Conservation (phyloP, 768 basidiomycete species). For the Suillus alpinus region DNA sequence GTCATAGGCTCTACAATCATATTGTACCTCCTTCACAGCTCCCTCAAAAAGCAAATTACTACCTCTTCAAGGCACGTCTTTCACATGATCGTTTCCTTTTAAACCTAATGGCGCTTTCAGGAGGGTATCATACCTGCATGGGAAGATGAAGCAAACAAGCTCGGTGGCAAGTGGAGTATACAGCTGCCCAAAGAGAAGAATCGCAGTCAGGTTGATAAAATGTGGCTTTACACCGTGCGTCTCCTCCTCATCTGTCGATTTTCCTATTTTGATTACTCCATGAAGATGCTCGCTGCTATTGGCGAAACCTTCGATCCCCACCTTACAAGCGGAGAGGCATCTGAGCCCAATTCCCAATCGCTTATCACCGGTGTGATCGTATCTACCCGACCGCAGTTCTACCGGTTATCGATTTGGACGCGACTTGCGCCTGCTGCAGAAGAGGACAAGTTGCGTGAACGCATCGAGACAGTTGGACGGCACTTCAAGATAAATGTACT, state of each 20-base stretch:
- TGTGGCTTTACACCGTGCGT: constrained; percentile 96
- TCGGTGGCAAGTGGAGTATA: constrained; percentile 98
- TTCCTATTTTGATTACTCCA: constrained; percentile 2
- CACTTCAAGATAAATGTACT: constrained; percentile 93
- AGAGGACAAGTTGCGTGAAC: constrained; percentile 65
- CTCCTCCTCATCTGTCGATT: neutral
- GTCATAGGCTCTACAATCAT: constrained; percentile 84
- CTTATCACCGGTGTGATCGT: constrained; percentile 94
- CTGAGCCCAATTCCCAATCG: constrained; percentile 47
- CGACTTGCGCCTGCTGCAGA: constrained; percentile 66
- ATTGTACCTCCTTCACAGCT: constrained; percentile 93
- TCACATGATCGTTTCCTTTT: neutral
- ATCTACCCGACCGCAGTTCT: constrained; percentile 91
- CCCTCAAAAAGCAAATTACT: constrained; percentile 98
- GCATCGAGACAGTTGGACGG: constrained; percentile 79
- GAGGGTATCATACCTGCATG: constrained; percentile 96
- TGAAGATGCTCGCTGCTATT: constrained; percentile 97
- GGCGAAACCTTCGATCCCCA: constrained; percentile 98
- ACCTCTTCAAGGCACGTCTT: constrained; percentile 86
- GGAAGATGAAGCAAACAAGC: constrained; percentile 96
- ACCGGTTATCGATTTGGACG: constrained; percentile 98
- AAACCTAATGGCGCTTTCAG: constrained; percentile 36
- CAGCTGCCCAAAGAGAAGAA: constrained; percentile 97
- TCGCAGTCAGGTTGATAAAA: constrained; percentile 76
- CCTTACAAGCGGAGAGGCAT: constrained; percentile 46